Base-by-base conservation (phyloP, 2,329 filamentous ascomycete species). In the Cryphonectria carpinicola region DNA sequence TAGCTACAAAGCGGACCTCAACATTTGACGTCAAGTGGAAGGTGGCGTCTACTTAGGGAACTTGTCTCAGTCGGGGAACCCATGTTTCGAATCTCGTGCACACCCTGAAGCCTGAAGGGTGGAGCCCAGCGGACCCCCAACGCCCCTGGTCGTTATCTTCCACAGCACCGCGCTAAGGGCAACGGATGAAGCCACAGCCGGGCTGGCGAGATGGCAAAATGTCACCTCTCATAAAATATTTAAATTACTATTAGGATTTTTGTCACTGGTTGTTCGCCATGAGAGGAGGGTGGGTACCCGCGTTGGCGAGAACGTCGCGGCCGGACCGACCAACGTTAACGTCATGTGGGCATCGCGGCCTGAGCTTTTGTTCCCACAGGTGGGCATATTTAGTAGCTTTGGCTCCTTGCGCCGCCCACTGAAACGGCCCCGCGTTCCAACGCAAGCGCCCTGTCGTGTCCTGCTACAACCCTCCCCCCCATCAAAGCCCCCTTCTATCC, bases 51-150 rank as follows among this genome's bases (percentile, higher is more conserved):
- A 37, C 17, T 35, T 7, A 35, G 7, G 52, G 52, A 14, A 13
- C 52, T 56, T 56, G 56, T 61, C 56, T 61, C 25, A 61, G 56
- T 32, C 56, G 58, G 46, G 46, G 35, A n/a, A 58, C 28, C 25
- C 19, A 39, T n/a, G 58, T 61, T 61, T 61, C 58, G 19, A 37
- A 61, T 22, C 35, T n/a, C 32, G 8, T n/a, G 19, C 35, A 6
- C 8, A 19, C 58, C 25, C 54, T 32, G 28, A 19, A 58, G 25
- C 25, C 54, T 32, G 28, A 19, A 58, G 25, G 46, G 54, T 58
- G 54, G 54, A 58, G 54, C 54, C 35, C 54, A 32, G 25, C 4
- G 25, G 13, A 8, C 5, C 52, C 52, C n/a, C 52, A 28, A 25
- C 13, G 11, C 8, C 52, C 43, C 43, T n/a, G 22, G 19, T 49